Evolutionary conservation across 2,329 filamentous ascomycete genomes (phyloP).

Genomic region (Ustulina deusta): DNA sequence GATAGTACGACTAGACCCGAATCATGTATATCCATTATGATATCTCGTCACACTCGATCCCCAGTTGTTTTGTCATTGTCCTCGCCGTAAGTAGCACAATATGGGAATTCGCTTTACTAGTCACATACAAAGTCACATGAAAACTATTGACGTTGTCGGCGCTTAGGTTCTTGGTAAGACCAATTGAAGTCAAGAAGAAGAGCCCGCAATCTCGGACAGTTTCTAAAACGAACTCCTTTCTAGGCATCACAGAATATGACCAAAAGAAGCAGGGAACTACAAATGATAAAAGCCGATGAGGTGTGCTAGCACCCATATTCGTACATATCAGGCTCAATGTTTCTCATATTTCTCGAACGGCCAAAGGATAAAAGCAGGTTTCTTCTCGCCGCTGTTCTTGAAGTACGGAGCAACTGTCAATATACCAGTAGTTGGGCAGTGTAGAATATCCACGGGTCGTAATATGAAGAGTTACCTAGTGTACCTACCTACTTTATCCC

Average conservation of each 20-base stretch:
- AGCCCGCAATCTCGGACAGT: conserved; percentile 21
- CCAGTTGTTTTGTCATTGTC: not conserved
- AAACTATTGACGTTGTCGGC: conserved; percentile 36
- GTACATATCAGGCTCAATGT: not conserved
- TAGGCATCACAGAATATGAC: conserved; percentile 15
- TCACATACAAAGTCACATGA: conserved; percentile 36
- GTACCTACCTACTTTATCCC: not conserved
- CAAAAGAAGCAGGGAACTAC: conserved; percentile 6
- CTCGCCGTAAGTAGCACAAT: conserved; percentile 25
- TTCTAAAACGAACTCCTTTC: conserved; percentile 19
- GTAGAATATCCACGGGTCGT: not conserved
- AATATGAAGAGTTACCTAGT: not conserved
- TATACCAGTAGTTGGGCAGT: not conserved
- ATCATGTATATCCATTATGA: conserved; percentile 7
- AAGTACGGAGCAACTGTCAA: not conserved
- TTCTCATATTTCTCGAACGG: not conserved
- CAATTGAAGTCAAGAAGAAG: conserved; percentile 35
- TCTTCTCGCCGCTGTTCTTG: not conserved
- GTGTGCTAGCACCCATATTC: conserved; percentile 1
- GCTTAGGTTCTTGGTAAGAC: conserved; percentile 35
- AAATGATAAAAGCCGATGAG: not conserved
- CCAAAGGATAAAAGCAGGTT: not conserved
- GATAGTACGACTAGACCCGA: conserved; percentile 1
- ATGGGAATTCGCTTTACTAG: conserved; percentile 30
- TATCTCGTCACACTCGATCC: conserved; percentile 26